Evolutionary conservation across 1,139 yeast species (phyloP), one percentile per base, ranked within the genome.

Genomic region (Geotrichum restrictum): DNA sequence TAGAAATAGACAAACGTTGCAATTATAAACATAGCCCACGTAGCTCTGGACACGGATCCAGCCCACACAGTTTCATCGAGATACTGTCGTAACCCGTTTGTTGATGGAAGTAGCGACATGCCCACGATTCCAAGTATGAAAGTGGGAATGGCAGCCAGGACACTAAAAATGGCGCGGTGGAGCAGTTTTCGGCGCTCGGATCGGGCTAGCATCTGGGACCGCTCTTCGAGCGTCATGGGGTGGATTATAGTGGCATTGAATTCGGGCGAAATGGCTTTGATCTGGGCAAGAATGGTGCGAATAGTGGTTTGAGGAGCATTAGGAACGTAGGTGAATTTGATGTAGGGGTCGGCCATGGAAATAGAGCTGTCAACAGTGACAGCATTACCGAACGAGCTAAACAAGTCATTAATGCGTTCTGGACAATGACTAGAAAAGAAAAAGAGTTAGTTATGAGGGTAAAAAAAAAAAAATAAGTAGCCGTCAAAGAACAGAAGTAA

Each of bases 1-100:
- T 81, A 82, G 61, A 85, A 82, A 62, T 83, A 85, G 1, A 84
- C 85, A 0, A 89, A 89, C 0, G 93, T 83, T 42, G 89, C 76
- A 52, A 85, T 68, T 45, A 82, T 68, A 55, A 85, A 75, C 51
- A 84, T 64, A 3, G 82, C 76, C 89, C 91, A 84, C n/a, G 80
- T 76, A 53, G 74, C 77, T 50, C 88, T 66, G 0, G 85, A 72
- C 0, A 78, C 85, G 59, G 79, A 78, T 0, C 89, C 89, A 0
- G 65, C 74, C 85, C 87, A 81, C 33, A 82, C 63, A 0, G 88
- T 85, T 53, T 73, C 75, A 60, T 80, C 82, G 4, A 81, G 71
- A 82, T 85, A 83, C 51, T 58, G 63, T 39, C 81, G 69, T 55
- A 81, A 73, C 0, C 60, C 49, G 59, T 79, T 75, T 1, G 64